Evolutionary conservation across 306 rosid genomes (phyloP), one percentile per base, ranked within the genome.

Genomic region (Abrus precatorius): DNA sequence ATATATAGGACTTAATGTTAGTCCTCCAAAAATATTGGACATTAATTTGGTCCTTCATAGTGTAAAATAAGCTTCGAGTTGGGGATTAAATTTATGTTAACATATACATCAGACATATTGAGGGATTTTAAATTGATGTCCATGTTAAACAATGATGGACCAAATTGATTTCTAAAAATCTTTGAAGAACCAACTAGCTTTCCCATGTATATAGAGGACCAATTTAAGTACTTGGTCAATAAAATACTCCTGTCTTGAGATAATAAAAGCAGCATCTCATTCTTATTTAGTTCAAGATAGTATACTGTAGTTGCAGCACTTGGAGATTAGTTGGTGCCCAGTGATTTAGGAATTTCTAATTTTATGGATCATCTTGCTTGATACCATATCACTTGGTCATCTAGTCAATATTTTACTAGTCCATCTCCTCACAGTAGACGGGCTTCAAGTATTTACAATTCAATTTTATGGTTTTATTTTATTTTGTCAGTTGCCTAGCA

Each of bases 401-500:
- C 47, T 33, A 1, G 20, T 69, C 50, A 34, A 40, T 33, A 0
- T 47, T 68, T 65, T 52, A 20, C 28, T 50, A 28, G 33, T 41
- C 64, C 38, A 14, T 47, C 69, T 49, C 28, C 68, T 61, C 53
- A 45, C 33, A 38, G 5, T 56, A 27, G 56, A 2, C 0, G 61
- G 55, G 2, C 6, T 38, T 41, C 77, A 43, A 48, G 20, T 60
- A 29, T 57, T 6, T 54, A 38, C 7, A 8, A 54, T 69, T 38
- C 1, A 5, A 14, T 75, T 64, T 55, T 69, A 11, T 60, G 1
- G 28, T 44, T 76, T 67, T 60, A 8, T 66, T 75, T 80, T 78
- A 74, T 77, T 73, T 77, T 77, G 33, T 59, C 81, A 95, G 99
- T 10, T 82, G 66, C 91, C 94, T 27, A 85, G 98, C 89, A 92